Conservation (phyloP, 306 rosid species). For the Psophocarpus tetragonolobus region DNA sequence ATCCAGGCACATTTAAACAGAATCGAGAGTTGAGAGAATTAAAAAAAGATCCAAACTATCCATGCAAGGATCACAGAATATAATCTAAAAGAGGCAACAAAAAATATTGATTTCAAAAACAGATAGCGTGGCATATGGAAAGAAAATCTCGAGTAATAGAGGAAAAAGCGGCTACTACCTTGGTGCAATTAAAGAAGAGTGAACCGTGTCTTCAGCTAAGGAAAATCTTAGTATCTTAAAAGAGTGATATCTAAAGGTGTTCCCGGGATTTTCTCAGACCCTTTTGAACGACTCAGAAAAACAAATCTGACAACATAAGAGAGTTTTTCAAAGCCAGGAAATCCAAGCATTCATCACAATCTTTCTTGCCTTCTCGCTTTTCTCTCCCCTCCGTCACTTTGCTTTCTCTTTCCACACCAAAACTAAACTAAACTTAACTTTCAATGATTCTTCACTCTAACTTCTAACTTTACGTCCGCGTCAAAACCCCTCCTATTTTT, state of each 20-base stretch:
- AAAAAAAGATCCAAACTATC: slow-evolving; percentile 25
- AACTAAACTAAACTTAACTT: not conserved
- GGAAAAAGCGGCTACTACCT: slow-evolving; percentile 23
- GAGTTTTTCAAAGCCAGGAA: slow-evolving; percentile 45
- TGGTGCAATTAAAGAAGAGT: slow-evolving; percentile 21
- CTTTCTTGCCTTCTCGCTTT: slow-evolving; percentile 47
- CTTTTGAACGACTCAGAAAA: slow-evolving; percentile 38
- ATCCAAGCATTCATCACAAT: slow-evolving; percentile 57
- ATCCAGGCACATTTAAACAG: not conserved
- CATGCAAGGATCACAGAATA: slow-evolving; percentile 34
- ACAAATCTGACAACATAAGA: not conserved
- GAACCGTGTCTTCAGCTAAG: not conserved
- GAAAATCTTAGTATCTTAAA: slow-evolving; percentile 26
- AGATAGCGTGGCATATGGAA: slow-evolving; percentile 41
- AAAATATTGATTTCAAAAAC: slow-evolving; percentile 38
- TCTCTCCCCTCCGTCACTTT: slow-evolving; percentile 38
- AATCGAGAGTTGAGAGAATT: slow-evolving; percentile 12
- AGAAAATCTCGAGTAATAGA: slow-evolving; percentile 34
- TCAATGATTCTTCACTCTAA: slow-evolving; percentile 17
- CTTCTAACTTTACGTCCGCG: not conserved
- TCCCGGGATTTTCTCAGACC: slow-evolving; percentile 52
- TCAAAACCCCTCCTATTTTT: slow-evolving; percentile 35
- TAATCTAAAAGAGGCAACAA: slow-evolving; percentile 46
- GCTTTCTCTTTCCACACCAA: not conserved
- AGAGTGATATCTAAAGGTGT: slow-evolving; percentile 33